Conservation (phyloP, 164 flowering plant genomes). For the Stephania cephalantha region DNA sequence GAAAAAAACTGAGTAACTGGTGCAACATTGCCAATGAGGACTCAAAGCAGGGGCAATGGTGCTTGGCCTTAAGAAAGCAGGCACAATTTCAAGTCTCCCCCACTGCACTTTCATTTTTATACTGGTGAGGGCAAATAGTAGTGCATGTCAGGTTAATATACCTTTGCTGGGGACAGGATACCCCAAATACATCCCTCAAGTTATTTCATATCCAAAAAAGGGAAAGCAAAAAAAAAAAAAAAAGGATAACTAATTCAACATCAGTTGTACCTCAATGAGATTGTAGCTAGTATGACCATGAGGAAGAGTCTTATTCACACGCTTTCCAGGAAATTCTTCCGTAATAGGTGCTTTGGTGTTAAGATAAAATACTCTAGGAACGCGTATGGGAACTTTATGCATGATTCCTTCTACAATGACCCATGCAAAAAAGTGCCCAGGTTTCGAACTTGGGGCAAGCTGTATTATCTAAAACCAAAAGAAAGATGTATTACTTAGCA, state of each 20-base stretch:
- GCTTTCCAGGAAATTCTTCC: slow-evolving; percentile 88
- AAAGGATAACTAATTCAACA: neutral
- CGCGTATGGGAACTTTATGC: slow-evolving; percentile 71
- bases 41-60: too few species aligned
- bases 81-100: too few species aligned
- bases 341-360: slow-evolving; percentile 77
- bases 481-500: neutral
- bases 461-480: slow-evolving; percentile 67
- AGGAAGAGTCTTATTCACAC: slow-evolving; percentile 83
- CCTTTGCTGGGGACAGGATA: too few species aligned
- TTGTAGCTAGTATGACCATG: slow-evolving; percentile 71
- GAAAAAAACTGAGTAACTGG: neutral
- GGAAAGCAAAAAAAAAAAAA: neutral
- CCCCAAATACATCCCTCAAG: too few species aligned
- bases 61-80: too few species aligned
- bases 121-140: too few species aligned
- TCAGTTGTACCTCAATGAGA: slow-evolving; percentile 64
- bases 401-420: slow-evolving; percentile 78
- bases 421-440: slow-evolving; percentile 85
- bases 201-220: neutral
- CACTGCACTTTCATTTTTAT: too few species aligned
- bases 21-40: neutral
- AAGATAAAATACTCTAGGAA: slow-evolving; percentile 87
- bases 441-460: slow-evolving; percentile 55
- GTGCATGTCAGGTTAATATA: too few species aligned